Evolutionary conservation across 23 red algal genomes (phyloP).

Genomic region (Cyanidioschyzon merolae): DNA sequence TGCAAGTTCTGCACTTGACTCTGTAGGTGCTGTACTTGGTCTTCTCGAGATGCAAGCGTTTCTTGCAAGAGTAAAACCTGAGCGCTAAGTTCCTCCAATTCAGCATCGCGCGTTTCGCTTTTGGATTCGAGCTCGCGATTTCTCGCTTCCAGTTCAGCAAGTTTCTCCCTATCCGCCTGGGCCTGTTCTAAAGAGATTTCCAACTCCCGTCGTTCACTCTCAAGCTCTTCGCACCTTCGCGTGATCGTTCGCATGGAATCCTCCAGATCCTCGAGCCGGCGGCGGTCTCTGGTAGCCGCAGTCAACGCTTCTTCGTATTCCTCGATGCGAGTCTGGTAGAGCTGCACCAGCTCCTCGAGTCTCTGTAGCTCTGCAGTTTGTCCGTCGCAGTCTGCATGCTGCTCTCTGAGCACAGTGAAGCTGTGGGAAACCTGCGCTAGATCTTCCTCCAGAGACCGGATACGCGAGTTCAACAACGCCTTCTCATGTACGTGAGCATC

Average conservation of each 20-base stretch:
- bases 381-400: not conserved
- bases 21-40: not conserved
- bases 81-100: not conserved
- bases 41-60: not conserved
- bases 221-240: not conserved
- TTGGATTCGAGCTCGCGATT: not conserved
- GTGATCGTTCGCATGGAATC: not conserved
- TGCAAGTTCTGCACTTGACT: not conserved
- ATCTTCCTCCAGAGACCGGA: not conserved
- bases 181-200: not conserved
- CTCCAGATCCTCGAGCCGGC: not conserved
- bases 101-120: not conserved
- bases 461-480: not conserved
- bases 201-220: not conserved
- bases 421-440: not conserved
- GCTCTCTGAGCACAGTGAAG: not conserved
- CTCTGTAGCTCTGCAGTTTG: not conserved
- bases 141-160: not conserved
- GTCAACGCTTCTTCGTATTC: not conserved
- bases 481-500: not conserved
- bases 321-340: not conserved
- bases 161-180: not conserved
- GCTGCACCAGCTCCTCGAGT: not conserved
- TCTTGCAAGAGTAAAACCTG: not conserved
- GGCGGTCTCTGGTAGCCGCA: not conserved